Conservation (phyloP, 495 filamentous ascomycete genomes). For the Symbiotaphrina buchneri region DNA sequence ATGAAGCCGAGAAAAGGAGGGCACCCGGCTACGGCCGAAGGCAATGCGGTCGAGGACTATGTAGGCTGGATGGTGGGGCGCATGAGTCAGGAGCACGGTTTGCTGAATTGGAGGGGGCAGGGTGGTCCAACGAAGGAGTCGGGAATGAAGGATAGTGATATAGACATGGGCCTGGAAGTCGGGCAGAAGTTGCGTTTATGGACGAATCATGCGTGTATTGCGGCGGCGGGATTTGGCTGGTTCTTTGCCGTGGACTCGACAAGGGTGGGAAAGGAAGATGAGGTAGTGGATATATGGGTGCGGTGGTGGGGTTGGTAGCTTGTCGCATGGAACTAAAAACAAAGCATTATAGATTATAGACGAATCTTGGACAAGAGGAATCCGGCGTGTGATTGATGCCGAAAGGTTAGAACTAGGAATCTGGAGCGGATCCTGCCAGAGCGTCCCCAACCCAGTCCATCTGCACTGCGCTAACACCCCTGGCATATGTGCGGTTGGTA, state of each 20-base stretch:
- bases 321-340: too few species aligned
- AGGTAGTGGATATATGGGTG: conserved; percentile 16
- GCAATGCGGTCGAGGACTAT: conserved; percentile 9
- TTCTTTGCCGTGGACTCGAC: conserved; percentile 55
- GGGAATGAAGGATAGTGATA: too few species aligned
- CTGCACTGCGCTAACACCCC: conserved; percentile 70
- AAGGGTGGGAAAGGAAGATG: conserved; percentile 17
- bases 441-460: conserved; percentile 69
- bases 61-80: conserved; percentile 17
- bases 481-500: conserved; percentile 77
- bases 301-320: conserved; percentile 17
- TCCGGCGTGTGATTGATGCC: too few species aligned
- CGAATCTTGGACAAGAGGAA: too few species aligned
- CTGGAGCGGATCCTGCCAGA: conserved; percentile 25
- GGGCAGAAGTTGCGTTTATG: conserved; percentile 47
- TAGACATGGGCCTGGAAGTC: too few species aligned
- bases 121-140: conserved; percentile 27
- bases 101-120: conserved; percentile 18
- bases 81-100: conserved; percentile 18
- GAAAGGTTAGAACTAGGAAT: too few species aligned
- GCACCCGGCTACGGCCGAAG: background rate
- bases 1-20: too few species aligned
- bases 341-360: too few species aligned
- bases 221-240: conserved; percentile 46
- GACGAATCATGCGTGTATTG: conserved; percentile 74